Conservation (phyloP, 2,329 filamentous ascomycete species). For the Amesomyces nigricolor region DNA sequence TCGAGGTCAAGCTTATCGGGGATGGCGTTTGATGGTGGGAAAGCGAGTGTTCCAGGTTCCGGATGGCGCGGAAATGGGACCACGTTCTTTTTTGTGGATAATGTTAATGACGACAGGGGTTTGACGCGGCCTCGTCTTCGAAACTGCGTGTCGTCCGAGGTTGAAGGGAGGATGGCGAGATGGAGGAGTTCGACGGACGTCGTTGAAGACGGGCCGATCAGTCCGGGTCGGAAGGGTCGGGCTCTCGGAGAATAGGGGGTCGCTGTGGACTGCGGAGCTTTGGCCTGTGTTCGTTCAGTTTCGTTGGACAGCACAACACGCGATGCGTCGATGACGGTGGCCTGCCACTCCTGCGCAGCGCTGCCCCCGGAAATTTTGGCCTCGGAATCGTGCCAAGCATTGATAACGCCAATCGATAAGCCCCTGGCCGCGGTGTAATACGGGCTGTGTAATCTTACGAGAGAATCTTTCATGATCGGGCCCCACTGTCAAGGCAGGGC, state of each 20-base stretch:
- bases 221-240: background rate
- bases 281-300: background rate
- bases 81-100: background rate
- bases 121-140: background rate
- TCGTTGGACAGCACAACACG: conserved; percentile 6
- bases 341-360: conserved; percentile 1
- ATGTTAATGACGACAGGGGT: background rate
- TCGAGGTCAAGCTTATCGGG: background rate
- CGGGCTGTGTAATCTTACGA: too few relatives aligned
- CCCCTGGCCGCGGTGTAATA: background rate
- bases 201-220: conserved; percentile 2
- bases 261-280: background rate
- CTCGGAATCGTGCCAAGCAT: background rate
- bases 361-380: conserved; percentile 11
- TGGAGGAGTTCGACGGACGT: conserved; percentile 8
- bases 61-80: conserved; percentile 13
- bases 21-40: background rate
- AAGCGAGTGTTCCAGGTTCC: conserved; percentile 16
- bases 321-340: conserved; percentile 10
- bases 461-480: too few relatives aligned
- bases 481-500: too few relatives aligned
- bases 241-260: conserved; percentile 8
- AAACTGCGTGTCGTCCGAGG: background rate
- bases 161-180: background rate
- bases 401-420: background rate